Conservation (phyloP, 345 rosid genomes). For the Turritis glabra region DNA sequence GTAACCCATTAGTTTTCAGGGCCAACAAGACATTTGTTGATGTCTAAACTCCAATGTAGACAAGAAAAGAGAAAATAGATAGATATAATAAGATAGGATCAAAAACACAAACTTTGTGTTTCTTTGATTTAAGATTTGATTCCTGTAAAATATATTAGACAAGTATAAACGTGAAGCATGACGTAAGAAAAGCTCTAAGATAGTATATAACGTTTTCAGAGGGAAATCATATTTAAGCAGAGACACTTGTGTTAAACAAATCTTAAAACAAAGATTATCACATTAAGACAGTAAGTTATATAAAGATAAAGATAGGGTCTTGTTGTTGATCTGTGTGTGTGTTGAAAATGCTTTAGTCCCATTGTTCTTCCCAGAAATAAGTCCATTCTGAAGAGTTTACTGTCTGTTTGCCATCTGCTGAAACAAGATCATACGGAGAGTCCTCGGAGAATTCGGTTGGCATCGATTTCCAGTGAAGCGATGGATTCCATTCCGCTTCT, state of each 20-base stretch:
- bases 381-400: conserved; percentile 88
- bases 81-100: not conserved
- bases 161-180: not conserved
- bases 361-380: conserved; percentile 67
- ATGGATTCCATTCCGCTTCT: conserved; percentile 85
- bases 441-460: conserved; percentile 81
- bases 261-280: conserved; percentile 4
- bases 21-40: not conserved
- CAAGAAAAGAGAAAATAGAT: not conserved
- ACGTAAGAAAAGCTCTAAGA: not conserved
- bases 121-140: not conserved
- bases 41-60: not conserved
- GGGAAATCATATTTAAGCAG: not conserved
- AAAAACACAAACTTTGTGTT: not conserved
- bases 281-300: not conserved
- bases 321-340: not conserved
- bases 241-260: conserved; percentile 6
- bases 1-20: too few species aligned
- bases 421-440: conserved; percentile 74
- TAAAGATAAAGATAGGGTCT: not conserved
- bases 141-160: not conserved
- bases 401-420: conserved; percentile 73
- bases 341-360: conserved; percentile 55
- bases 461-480: conserved; percentile 91
- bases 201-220: not conserved